phyloP scores from a whole-genome alignment of 257 asterid genomes.

The Penstemon newberryi region DNA sequence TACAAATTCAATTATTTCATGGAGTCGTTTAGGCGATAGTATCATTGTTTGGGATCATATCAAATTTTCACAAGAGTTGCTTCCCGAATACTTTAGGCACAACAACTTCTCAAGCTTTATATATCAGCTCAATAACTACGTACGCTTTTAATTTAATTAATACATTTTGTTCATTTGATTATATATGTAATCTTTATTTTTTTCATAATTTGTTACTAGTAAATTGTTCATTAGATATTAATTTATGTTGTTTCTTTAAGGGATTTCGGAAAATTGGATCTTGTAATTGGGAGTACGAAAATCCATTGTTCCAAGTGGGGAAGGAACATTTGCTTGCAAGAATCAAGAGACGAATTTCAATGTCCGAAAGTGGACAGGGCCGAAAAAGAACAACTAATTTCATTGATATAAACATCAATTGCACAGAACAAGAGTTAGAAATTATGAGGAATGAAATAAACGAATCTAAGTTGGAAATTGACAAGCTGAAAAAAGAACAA shows the following conservation, averaged over 20 bases:
- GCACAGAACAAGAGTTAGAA: conserved; percentile 18
- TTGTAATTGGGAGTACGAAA: conserved; percentile 57
- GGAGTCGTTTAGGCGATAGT: conserved; percentile 50
- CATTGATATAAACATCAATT: neutral
- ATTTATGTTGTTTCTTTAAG: conserved; percentile 24
- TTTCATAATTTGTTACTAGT: neutral
- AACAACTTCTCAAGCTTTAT: conserved; percentile 58
- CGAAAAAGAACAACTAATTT: neutral
- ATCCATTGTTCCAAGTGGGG: conserved; percentile 51
- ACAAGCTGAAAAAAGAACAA: conserved; percentile 36
- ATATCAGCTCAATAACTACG: conserved; percentile 72
- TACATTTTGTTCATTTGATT: neutral
- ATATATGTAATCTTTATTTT: neutral
- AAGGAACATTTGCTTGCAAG: conserved; percentile 40
- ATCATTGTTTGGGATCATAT: conserved; percentile 57
- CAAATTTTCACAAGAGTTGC: conserved; percentile 41
- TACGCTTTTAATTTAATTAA: conserved; percentile 15
- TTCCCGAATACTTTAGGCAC: conserved; percentile 54
- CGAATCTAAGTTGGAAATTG: conserved; percentile 35
- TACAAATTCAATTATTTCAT: conserved; percentile 43
- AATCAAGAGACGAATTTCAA: conserved; percentile 40
- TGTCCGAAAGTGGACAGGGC: neutral
- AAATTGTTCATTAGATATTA: neutral
- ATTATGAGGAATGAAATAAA: conserved; percentile 19
- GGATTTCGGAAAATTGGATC: conserved; percentile 63